These are phyloP conservation scores for Hygrocybe punicea DNA, from an alignment of 768 basidiomycete genomes.

Conservation along the genomic window DNA sequence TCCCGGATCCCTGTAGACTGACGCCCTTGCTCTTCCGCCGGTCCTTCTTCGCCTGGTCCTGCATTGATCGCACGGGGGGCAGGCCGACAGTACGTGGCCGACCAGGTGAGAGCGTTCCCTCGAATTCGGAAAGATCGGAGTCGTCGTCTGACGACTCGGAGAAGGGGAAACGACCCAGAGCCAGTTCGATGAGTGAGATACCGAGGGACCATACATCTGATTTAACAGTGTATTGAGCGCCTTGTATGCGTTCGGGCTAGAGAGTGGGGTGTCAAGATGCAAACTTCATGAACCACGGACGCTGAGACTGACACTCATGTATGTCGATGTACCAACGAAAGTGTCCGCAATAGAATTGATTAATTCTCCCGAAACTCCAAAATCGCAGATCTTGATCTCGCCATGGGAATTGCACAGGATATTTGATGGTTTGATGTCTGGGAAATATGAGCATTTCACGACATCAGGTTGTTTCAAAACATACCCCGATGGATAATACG, in stretches of 20 bases:
- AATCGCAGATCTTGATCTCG: constrained; percentile 98
- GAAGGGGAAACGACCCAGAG: constrained; percentile 96
- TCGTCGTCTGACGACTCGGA: constrained; percentile 76
- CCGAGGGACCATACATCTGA: constrained; percentile 99
- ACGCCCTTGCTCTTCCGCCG: constrained; percentile 90
- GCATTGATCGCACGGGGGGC: constrained; percentile 33
- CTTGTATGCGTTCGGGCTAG: constrained; percentile 98
- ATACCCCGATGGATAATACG: constrained; percentile 97
- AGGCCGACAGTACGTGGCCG: constrained; percentile 56
- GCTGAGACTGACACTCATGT: constrained; percentile 85
- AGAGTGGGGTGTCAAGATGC: constrained; percentile 13
- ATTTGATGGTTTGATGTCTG: constrained; percentile 99
- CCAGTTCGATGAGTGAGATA: constrained; percentile 94
- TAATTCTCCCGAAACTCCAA: constrained; percentile 97
- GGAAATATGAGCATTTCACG: constrained; percentile 20
- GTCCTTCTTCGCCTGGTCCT: constrained; percentile 60
- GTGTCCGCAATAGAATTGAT: constrained; percentile 99
- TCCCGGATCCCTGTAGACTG: constrained; percentile 87
- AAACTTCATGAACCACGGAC: constrained; percentile 3
- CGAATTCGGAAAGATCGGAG: constrained; percentile 75
- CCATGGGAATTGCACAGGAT: constrained; percentile 92
- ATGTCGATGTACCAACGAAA: constrained; percentile 97
- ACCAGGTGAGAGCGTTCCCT: constrained; percentile 74
- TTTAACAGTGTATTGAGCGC: constrained; percentile 96
- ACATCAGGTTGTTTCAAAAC: constrained; percentile 26